These are phyloP conservation scores for Debaryomyces psychrophilus DNA, from an alignment of 1,139 yeast genomes.

Conservation along the genomic window DNA sequence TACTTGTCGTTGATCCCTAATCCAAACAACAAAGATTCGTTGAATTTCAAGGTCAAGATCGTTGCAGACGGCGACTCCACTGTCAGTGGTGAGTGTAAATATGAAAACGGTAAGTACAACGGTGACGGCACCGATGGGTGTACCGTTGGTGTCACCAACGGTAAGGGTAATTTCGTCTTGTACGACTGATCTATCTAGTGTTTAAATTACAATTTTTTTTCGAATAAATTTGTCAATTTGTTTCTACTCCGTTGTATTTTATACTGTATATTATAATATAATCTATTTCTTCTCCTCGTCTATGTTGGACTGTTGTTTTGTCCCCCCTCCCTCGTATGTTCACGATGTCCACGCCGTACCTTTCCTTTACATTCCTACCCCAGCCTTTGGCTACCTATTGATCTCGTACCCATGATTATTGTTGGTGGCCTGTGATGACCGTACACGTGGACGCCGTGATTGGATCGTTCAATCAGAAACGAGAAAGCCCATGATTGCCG, in stretches of 20 bases:
- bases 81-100: conserved; percentile 64
- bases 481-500: too few relatives aligned
- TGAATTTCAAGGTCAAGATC: conserved; percentile 71
- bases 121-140: conserved; percentile 75
- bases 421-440: too few relatives aligned
- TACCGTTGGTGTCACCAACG: conserved; percentile 70
- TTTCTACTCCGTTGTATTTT: background rate
- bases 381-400: too few relatives aligned
- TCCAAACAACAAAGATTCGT: conserved; percentile 67
- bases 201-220: background rate
- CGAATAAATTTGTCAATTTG: background rate
- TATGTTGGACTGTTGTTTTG: too few relatives aligned
- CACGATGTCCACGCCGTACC: too few relatives aligned
- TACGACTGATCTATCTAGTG: conserved; percentile 31
- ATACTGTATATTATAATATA: conserved; percentile 1
- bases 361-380: too few relatives aligned
- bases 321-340: too few relatives aligned
- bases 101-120: conserved; percentile 63
- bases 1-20: conserved; percentile 81
- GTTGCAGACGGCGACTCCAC: conserved; percentile 56
- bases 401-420: too few relatives aligned
- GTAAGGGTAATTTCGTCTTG: conserved; percentile 68
- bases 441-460: too few relatives aligned
- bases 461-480: too few relatives aligned
- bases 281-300: background rate